Percentiles rank a stretch among this genome's conserved stretches.
phyloP scores from a whole-genome alignment of 192 early-diverging fungal genomes.

The Coemansia sp. region DNA sequence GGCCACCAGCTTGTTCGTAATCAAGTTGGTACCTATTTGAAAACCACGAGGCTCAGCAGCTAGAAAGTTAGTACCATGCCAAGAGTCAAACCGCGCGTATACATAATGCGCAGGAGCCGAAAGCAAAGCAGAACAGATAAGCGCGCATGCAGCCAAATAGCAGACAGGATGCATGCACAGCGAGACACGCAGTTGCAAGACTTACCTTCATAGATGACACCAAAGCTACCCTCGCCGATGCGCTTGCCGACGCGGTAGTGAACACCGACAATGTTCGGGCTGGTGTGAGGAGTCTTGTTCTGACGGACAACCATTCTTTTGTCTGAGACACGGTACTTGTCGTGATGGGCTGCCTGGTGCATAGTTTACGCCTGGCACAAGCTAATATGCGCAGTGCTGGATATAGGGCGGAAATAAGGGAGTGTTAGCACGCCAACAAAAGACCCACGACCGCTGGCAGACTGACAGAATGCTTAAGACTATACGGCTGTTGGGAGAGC shows the following conservation, averaged over 20 bases:
- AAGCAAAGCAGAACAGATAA: neutral
- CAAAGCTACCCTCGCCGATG: constrained; percentile 98
- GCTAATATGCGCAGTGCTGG: neutral
- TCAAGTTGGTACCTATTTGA: constrained; percentile 62
- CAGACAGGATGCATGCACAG: constrained; percentile 1
- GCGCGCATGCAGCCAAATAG: neutral
- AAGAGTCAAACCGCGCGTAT: neutral
- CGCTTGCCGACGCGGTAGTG: constrained; percentile 94
- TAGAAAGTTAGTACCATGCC: neutral
- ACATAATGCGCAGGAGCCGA: neutral
- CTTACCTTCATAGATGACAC: constrained; percentile 97
- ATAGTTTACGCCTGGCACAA: constrained; percentile 13
- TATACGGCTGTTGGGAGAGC: neutral
- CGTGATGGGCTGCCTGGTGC: constrained; percentile 46
- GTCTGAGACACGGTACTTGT: constrained; percentile 50
- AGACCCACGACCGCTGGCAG: neutral
- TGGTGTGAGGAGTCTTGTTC: constrained; percentile 43
- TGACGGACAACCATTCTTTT: constrained; percentile 44
- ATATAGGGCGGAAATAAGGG: neutral
- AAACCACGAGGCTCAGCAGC: neutral
- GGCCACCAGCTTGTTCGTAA: constrained; percentile 89
- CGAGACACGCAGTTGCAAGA: neutral
- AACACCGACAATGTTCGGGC: constrained; percentile 88
- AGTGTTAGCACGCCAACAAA: neutral
- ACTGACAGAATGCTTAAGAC: neutral